Conservation (phyloP, 768 basidiomycete genomes). For the Mrakia gelida region DNA sequence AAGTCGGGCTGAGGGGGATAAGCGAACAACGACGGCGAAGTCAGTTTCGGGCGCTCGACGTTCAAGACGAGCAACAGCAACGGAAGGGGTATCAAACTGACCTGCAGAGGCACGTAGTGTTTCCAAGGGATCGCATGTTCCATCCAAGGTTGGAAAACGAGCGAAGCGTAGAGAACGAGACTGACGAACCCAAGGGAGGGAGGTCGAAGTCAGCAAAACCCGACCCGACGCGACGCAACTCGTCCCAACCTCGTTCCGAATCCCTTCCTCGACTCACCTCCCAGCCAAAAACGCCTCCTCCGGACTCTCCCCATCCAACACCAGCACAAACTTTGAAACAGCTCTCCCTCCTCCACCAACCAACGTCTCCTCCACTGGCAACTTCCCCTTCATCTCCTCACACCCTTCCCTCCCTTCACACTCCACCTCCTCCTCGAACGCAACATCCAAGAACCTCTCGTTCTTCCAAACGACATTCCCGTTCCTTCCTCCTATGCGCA, state of each 20-base stretch:
- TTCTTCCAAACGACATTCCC: neutral
- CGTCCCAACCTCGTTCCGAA: neutral
- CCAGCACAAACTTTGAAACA: neutral
- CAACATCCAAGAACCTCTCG: neutral
- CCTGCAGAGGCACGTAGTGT: neutral
- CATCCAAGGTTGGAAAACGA: neutral
- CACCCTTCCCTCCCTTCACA: neutral
- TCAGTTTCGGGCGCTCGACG: no score
- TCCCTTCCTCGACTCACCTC: neutral
- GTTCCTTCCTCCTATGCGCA: neutral
- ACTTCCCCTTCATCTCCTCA: neutral
- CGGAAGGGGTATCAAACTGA: no score
- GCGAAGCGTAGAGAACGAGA: neutral
- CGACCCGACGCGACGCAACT: neutral
- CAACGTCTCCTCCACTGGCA: neutral
- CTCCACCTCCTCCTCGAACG: neutral
- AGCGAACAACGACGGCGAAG: no score
- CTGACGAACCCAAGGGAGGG: neutral
- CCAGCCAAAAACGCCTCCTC: neutral
- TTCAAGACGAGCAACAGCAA: no score
- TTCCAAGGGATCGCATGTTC: neutral
- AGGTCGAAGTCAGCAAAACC: neutral
- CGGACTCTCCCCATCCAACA: neutral
- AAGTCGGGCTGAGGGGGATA: no score
- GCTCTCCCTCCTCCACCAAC: neutral